Base-by-base conservation (phyloP, 2,329 filamentous ascomycete species). In the Ophiostoma quercus region DNA sequence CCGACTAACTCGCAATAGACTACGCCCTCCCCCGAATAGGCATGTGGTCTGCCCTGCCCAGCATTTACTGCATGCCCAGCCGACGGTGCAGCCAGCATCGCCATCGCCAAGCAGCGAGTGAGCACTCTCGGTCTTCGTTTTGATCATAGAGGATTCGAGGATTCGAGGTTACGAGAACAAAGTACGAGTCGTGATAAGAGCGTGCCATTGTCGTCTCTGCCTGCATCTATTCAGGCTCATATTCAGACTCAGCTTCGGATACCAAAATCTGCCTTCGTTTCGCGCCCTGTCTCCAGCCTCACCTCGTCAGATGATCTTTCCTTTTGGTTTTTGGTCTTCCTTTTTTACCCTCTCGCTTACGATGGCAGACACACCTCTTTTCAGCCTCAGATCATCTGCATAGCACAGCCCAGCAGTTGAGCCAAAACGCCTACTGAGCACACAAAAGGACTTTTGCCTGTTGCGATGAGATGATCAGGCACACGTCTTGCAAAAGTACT, bases 21-120 rank as follows among this genome's bases (percentile, higher is more conserved):
- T 47, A 47, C 43, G 19, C 43, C 19, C n/a, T 25, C 22, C n/a
- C 51, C 51, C 51, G 9, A 57, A 57, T 57, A 57, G 51, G 51
- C 25, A 57, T 57, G 51, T 57, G n/a, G 51, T 57, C 51, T 57
- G n/a, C 51, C 51, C n/a, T 57, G 51, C 51, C 51, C 51, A 57
- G 51, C 51, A 6, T 47, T n/a, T 47, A 8, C 43, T 47, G 43
- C 43, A 47, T 57, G 51, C 51, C 51, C n/a, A 57, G 51, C 51
- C 51, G 51, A 57, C 51, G 51, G 51, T 57, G 51, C n/a, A 57
- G 51, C 51, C 51, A 57, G 51, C 19, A 57, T 57, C 51, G 51
- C 51, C 51, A 57, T 57, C 51, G 51, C 51, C 51, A 57, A 57
- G 51, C n/a, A 14, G 51, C 51, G 8, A 25, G 22, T 16, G 1